phyloP scores from a whole-genome alignment of 495 filamentous ascomycete species.

The Aspergillus coremiiformis region DNA sequence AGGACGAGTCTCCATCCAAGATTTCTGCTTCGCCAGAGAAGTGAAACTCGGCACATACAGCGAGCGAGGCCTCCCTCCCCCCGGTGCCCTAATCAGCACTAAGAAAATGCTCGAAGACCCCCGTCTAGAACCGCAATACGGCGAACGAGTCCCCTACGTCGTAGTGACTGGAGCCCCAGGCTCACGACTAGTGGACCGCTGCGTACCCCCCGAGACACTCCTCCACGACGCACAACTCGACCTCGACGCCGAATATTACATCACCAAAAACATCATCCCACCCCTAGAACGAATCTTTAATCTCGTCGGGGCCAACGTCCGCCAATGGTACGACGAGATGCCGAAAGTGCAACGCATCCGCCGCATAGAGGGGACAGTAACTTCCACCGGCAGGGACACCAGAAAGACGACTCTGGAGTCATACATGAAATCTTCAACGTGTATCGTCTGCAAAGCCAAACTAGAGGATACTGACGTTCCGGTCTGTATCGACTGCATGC shows the following conservation, averaged over 20 bases:
- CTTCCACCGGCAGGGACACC: slow-evolving; percentile 20
- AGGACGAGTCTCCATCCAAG: slow-evolving; percentile 80
- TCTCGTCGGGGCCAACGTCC: slow-evolving; percentile 86
- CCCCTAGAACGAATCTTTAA: slow-evolving; percentile 96
- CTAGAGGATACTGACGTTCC: slow-evolving; percentile 41
- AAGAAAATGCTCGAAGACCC: slow-evolving; percentile 79
- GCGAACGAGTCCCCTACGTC: slow-evolving; percentile 90
- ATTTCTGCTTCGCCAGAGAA: slow-evolving; percentile 91
- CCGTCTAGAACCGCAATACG: slow-evolving; percentile 85
- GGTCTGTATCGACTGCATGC: slow-evolving; percentile 59
- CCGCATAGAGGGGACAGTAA: slow-evolving; percentile 37
- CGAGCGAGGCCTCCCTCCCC: slow-evolving; percentile 67
- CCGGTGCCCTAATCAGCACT: slow-evolving; percentile 81
- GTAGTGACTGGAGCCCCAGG: slow-evolving; percentile 84
- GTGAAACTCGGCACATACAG: slow-evolving; percentile 89
- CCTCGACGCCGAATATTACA: slow-evolving; percentile 96
- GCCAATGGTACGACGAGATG: slow-evolving; percentile 94
- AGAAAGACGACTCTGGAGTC: slow-evolving; percentile 68
- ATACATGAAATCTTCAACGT: slow-evolving; percentile 75
- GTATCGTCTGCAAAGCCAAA: slow-evolving; percentile 67
- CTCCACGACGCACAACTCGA: slow-evolving; percentile 66
- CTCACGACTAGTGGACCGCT: slow-evolving; percentile 79
- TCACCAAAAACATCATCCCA: slow-evolving; percentile 89
- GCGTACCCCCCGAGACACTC: slow-evolving; percentile 79
- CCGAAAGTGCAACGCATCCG: slow-evolving; percentile 76